phyloP scores from a whole-genome alignment of 2,329 filamentous ascomycete species.

The Penicillium sp. region DNA sequence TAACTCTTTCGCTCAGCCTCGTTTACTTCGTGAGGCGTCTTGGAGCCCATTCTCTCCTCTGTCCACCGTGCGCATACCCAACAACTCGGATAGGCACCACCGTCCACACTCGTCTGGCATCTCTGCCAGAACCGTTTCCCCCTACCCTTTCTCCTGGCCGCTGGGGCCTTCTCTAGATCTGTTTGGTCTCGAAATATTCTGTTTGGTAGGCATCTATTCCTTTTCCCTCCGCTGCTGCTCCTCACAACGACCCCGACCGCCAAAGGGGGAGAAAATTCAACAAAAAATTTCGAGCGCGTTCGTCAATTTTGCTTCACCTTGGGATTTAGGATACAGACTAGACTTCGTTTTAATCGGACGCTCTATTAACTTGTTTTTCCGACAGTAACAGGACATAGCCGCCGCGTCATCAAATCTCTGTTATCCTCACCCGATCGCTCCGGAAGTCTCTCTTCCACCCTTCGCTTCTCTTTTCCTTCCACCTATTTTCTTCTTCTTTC shows the following conservation, averaged over 20 bases:
- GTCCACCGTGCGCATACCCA: slow-evolving; percentile 12
- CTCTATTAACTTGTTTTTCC: slow-evolving; percentile 14
- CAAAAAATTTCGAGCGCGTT: slow-evolving; percentile 4
- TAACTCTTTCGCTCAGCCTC: slow-evolving; percentile 7
- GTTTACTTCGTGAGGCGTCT: slow-evolving; percentile 8
- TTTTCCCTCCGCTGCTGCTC: not conserved
- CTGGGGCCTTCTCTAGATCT: slow-evolving; percentile 22
- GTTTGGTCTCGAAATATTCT: slow-evolving; percentile 21
- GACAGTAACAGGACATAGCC: slow-evolving; percentile 25
- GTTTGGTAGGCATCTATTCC: slow-evolving; percentile 22
- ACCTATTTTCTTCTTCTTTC: slow-evolving; percentile 16
- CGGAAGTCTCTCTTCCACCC: slow-evolving; percentile 27
- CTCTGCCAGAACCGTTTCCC: slow-evolving; percentile 20
- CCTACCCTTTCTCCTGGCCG: slow-evolving; percentile 18
- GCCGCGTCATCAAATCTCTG: slow-evolving; percentile 27
- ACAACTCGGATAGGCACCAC: slow-evolving; percentile 14
- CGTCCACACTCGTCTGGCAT: slow-evolving; percentile 19
- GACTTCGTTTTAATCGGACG: slow-evolving; percentile 5
- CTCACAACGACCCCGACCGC: not conserved
- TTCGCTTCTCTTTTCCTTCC: slow-evolving; percentile 16
- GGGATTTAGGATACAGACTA: slow-evolving; percentile 10
- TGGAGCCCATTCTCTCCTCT: slow-evolving; percentile 17
- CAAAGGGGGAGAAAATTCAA: slow-evolving; percentile 4
- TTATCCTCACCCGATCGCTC: slow-evolving; percentile 20
- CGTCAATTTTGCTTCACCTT: not conserved